Evolutionary conservation across 441 rosid genomes (phyloP), one percentile per base, ranked within the genome.

Genomic region (Euphorbia celastroides): DNA sequence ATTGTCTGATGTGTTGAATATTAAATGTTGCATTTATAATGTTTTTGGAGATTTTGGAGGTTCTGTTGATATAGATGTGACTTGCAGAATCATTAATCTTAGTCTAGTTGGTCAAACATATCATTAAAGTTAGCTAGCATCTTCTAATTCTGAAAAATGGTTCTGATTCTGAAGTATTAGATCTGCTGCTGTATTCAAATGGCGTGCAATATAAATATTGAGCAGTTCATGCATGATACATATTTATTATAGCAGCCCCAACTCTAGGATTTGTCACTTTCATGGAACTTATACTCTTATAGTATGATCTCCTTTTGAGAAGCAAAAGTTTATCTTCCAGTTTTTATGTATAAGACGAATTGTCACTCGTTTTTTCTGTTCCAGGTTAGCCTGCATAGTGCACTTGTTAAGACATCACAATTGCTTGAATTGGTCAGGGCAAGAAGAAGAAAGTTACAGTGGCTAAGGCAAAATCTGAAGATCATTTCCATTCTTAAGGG

Each of bases 401-500:
- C 97, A 60, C 79, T 80, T 79, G 61, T 78, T 57, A 70, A 81
- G 64, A 88, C 79, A 67, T 78, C 86, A 66, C 80, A 79, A 72
- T 75, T 93, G 57, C 87, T 80, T 31, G 93, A 89, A 82, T 87
- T 95, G 42, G 95, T 88, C 30, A 81, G 71, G 79, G 67, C 72
- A 12, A 93, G 84, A 74, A 80, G 88, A 81, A 75, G 72, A 0
- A 83, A 85, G 77, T 67, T 85, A 60, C 97, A 89, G 71, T 54
- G 76, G 74, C 75, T 87, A 70, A 83, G 80, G 82, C 92, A 86
- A 64, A 87, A 74, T 75, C 61, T 89, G 83, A 90, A 86, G 83
- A 52, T 91, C 58, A 68, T 64, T 65, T 80, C 79, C 69, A 76
- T 93, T 69, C 84, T 93, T 76, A 77, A 65, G 77, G 86, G 80